Percentiles rank a stretch among this genome's conserved stretches.
These are phyloP conservation scores for Nematodospora anomalae DNA, from an alignment of 1,139 yeast genomes.

Conservation along the genomic window DNA sequence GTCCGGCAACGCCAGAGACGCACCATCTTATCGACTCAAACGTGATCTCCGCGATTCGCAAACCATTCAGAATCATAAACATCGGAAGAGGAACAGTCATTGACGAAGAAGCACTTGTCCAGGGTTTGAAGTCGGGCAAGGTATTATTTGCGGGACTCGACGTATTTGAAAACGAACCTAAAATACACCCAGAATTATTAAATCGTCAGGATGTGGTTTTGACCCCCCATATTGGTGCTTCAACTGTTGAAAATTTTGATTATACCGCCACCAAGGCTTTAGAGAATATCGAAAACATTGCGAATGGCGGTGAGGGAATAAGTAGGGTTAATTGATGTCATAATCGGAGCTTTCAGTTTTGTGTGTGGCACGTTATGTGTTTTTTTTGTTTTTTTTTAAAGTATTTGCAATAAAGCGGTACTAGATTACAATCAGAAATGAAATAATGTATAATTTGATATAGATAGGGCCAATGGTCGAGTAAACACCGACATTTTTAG, in stretches of 20 bases:
- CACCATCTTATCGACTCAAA: constrained; percentile 51
- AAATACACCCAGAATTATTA: constrained; percentile 50
- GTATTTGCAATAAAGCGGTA: no score
- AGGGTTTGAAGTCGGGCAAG: constrained; percentile 66
- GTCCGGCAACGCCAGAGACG: constrained; percentile 67
- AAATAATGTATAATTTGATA: no score
- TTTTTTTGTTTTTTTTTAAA: no score
- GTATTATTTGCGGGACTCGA: constrained; percentile 76
- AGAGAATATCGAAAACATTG: constrained; percentile 43
- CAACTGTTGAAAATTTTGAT: constrained; percentile 55
- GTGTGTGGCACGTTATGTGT: no score
- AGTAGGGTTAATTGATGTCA: constrained; percentile 43
- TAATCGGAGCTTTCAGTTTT: no score
- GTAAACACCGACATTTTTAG: no score
- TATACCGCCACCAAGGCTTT: constrained; percentile 48
- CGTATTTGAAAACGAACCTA: constrained; percentile 73
- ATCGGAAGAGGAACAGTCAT: constrained; percentile 76
- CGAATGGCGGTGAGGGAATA: constrained; percentile 33
- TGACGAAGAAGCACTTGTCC: constrained; percentile 71
- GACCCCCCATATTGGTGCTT: constrained; percentile 78
- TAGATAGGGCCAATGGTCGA: no score
- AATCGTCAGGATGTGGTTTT: constrained; percentile 65
- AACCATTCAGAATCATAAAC: constrained; percentile 67
- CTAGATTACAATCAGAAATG: no score
- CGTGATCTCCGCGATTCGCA: constrained; percentile 46